A percentile compares a stretch with the other conserved stretches of the same genome.
These are phyloP conservation scores for Cutaneotrichosporon arboriforme DNA, from an alignment of 1,284 basidiomycete genomes.

Conservation along the genomic window DNA sequence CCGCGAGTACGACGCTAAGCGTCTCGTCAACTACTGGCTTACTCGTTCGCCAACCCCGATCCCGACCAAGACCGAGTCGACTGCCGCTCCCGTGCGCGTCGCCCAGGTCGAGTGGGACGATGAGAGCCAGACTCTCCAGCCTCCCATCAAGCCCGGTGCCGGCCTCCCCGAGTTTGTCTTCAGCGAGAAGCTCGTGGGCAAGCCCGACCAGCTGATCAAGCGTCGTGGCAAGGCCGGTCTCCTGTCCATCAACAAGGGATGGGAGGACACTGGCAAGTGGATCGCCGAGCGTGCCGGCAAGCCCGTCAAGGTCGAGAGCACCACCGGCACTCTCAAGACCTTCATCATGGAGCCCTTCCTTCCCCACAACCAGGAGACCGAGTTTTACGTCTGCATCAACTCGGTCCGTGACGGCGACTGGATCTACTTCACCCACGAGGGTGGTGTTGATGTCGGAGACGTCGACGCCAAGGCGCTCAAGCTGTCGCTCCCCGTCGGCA, in stretches of 20 bases:
- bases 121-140: slow-evolving; percentile 68
- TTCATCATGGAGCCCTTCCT: slow-evolving; percentile 99
- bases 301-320: slow-evolving; percentile 84
- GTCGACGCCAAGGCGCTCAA: slow-evolving; percentile 96
- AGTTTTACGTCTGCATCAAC: slow-evolving; percentile 98
- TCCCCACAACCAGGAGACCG: slow-evolving; percentile 86
- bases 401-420: slow-evolving; percentile 91
- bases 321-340: slow-evolving; percentile 89
- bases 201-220: slow-evolving; percentile 99
- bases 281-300: slow-evolving; percentile 87
- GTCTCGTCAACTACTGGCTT: slow-evolving; percentile 89
- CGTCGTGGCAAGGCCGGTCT: slow-evolving; percentile 97
- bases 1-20: slow-evolving; percentile 91
- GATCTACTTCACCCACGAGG: slow-evolving; percentile 98
- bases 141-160: slow-evolving; percentile 56
- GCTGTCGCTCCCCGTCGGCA: slow-evolving; percentile 73
- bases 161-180: slow-evolving; percentile 80
- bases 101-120: slow-evolving; percentile 58
- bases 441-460: slow-evolving; percentile 97
- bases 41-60: slow-evolving; percentile 66
- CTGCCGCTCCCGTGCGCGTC: slow-evolving; percentile 46
- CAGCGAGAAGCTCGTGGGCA: slow-evolving; percentile 78
- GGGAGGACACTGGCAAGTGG: slow-evolving; percentile 81
- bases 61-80: slow-evolving; percentile 44
- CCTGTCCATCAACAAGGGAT: slow-evolving; percentile 87